phyloP scores from a whole-genome alignment of 2,329 filamentous ascomycete genomes.

The Epichloe typhina region DNA sequence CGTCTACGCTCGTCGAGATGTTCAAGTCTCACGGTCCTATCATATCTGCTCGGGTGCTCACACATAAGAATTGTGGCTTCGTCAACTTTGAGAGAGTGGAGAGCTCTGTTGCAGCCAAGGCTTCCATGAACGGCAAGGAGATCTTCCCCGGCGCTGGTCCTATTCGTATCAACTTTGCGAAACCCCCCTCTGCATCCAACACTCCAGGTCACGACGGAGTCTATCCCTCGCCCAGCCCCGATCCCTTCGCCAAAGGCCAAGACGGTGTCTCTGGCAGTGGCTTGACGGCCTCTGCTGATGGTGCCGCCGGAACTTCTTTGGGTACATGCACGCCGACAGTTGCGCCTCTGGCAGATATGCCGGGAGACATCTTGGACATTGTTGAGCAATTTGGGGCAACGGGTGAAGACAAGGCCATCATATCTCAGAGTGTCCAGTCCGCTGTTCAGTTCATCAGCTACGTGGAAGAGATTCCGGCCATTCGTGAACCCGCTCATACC shows the following conservation, averaged over 20 bases:
- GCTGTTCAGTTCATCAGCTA: constrained; percentile 65
- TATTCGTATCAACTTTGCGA: constrained; percentile 92
- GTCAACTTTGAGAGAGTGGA: constrained; percentile 93
- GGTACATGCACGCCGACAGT: constrained; percentile 43
- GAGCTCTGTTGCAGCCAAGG: constrained; percentile 80
- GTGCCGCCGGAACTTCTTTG: constrained; percentile 10
- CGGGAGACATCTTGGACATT: constrained; percentile 72
- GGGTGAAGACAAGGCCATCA: constrained; percentile 61
- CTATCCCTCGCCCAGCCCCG: constrained; percentile 85
- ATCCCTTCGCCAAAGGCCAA: constrained; percentile 55
- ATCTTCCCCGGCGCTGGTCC: constrained; percentile 95
- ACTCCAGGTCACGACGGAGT: constrained; percentile 79
- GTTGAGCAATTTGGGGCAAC: constrained; percentile 79
- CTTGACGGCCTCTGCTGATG: constrained; percentile 18
- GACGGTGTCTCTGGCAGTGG: constrained; percentile 27
- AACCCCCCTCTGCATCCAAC: constrained; percentile 79
- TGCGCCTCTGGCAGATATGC: constrained; percentile 63
- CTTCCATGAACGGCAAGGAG: constrained; percentile 85
- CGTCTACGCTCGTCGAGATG: constrained; percentile 86
- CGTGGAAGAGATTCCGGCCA: constrained; percentile 72
- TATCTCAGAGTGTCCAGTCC: constrained; percentile 59
- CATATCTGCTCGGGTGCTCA: constrained; percentile 81
- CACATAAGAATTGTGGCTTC: constrained; percentile 97
- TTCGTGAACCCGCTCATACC: constrained; percentile 78
- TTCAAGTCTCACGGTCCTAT: constrained; percentile 90